A percentile compares a stretch with the other conserved stretches of the same genome.
These are phyloP conservation scores for Tuber calosporum DNA, from an alignment of 495 filamentous ascomycete species.

Conservation along the genomic window DNA sequence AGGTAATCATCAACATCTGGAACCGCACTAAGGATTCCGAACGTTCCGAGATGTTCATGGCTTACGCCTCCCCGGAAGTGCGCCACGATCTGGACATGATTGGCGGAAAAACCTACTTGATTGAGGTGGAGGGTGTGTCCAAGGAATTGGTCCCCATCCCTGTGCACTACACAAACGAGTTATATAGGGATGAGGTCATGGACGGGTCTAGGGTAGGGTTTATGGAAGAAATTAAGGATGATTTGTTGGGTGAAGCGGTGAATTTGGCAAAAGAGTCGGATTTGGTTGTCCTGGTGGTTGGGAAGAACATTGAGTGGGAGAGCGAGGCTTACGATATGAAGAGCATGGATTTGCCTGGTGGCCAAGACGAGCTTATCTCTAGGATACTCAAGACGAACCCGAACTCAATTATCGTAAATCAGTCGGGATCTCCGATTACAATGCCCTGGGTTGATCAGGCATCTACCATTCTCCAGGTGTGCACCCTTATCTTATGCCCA, in stretches of 20 bases:
- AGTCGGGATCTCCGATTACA: constrained; percentile 62
- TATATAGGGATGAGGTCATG: constrained; percentile 42
- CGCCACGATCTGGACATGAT: constrained; percentile 39
- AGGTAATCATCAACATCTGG: constrained; percentile 66
- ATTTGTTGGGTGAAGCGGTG: constrained; percentile 54
- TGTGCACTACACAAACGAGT: constrained; percentile 40
- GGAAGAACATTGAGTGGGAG: constrained; percentile 66
- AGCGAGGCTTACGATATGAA: constrained; percentile 64
- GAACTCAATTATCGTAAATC: constrained; percentile 59
- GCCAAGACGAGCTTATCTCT: constrained; percentile 54
- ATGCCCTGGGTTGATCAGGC: constrained; percentile 62
- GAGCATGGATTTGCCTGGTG: constrained; percentile 58
- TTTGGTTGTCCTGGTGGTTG: constrained; percentile 62
- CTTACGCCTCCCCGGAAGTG: constrained; percentile 39
- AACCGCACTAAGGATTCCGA: constrained; percentile 49
- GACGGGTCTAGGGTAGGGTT: constrained; percentile 41
- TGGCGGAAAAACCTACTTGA: constrained; percentile 33
- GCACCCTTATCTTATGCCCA: not conserved
- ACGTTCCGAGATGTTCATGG: constrained; percentile 42
- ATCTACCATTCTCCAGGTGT: constrained; percentile 46
- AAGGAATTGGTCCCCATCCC: constrained; percentile 40
- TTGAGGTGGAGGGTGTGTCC: constrained; percentile 38
- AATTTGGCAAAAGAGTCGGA: constrained; percentile 57
- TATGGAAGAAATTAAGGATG: constrained; percentile 41
- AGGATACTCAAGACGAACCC: constrained; percentile 55